Base-by-base conservation (phyloP, 2,329 filamentous ascomycete species). In the Verruconis gallopava region DNA sequence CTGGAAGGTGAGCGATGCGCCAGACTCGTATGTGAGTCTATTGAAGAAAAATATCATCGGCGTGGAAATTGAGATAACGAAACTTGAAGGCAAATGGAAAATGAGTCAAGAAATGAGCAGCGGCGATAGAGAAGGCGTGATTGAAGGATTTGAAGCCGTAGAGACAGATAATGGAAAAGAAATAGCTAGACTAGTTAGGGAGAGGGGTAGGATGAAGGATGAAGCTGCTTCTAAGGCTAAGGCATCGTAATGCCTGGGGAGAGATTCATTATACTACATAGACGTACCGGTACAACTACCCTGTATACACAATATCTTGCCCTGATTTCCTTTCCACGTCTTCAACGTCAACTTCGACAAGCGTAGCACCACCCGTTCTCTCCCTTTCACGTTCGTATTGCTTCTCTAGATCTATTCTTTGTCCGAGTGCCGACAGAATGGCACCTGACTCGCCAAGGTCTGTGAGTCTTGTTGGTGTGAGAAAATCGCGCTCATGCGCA, bases 1-100 rank as follows among this genome's bases (percentile, higher is more conserved):
- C 9, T 81, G 78, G 79, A 59, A 62, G 32, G 70, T 81, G 0
- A 51, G 58, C 0, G 73, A 79, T 44, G 75, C 77, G 2, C 74
- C 73, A 0, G 62, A 64, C 9, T 53, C 51, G 0, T 82, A 77
- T 53, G 54, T 79, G 5, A 64, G 72, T 5, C 49, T 79, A 9
- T 48, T 77, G 51, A 70, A 69, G 55, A 77, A 72, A 59, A 65
- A 58, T 32, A 75, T 79, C 35, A 67, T 78, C 21, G 75, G 76
- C 0, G 40, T 56, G 14, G 44, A 55, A 43, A 52, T 57, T 14
- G 44, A 50, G 38, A 50, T 56, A 9, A 43, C 42, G 1, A 30
- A 44, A 4, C 21, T 57, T 13, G 52, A 47, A 12, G 55, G 55
- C 1, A 55, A 55, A 36, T 53, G 41, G 20, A 57, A 57, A 46